Percentiles rank a stretch among this genome's conserved stretches.
Evolutionary conservation across 2,329 filamentous ascomycete species (phyloP).

Genomic region (Ceratocystis ficicola): DNA sequence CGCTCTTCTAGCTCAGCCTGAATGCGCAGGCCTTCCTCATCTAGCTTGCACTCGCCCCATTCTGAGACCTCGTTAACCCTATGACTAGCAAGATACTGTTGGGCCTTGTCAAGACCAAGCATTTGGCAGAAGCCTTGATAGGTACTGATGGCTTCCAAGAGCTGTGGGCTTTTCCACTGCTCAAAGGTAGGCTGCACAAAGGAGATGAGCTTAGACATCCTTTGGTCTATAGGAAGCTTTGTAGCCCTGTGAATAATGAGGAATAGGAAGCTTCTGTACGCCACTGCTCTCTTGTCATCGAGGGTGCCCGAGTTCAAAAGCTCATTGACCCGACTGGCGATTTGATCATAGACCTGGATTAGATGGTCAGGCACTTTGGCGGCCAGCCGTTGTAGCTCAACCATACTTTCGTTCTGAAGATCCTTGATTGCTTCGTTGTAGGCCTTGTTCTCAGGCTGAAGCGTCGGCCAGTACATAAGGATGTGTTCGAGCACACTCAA

Average conservation of each 20-base stretch:
- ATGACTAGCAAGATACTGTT: constrained; percentile 61
- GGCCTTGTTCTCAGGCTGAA: constrained; percentile 55
- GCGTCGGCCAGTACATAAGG: constrained; percentile 65
- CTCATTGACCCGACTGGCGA: constrained; percentile 72
- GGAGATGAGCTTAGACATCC: constrained; percentile 57
- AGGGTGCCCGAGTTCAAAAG: constrained; percentile 59
- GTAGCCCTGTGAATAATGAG: constrained; percentile 83
- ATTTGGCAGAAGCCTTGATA: constrained; percentile 70
- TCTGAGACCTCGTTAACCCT: constrained; percentile 66
- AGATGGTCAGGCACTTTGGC: constrained; percentile 87
- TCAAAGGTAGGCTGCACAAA: constrained; percentile 75
- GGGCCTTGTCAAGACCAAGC: constrained; percentile 67
- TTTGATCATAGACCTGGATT: constrained; percentile 71
- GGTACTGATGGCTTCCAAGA: constrained; percentile 57
- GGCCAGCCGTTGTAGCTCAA: constrained; percentile 79
- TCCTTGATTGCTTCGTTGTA: constrained; percentile 87
- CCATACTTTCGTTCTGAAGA: constrained; percentile 69
- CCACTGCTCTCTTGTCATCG: constrained; percentile 73
- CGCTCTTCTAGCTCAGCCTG: constrained; percentile 69
- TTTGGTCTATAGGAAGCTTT: constrained; percentile 56
- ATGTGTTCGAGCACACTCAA: constrained; percentile 85
- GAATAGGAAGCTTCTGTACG: constrained; percentile 82
- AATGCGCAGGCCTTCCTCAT: constrained; percentile 64
- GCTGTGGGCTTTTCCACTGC: constrained; percentile 61
- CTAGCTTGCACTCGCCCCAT: constrained; percentile 68